Percentiles rank a stretch among this genome's conserved stretches.
Evolutionary conservation across 192 early-diverging fungal species (phyloP).

Genomic region (Podila minutissima): DNA sequence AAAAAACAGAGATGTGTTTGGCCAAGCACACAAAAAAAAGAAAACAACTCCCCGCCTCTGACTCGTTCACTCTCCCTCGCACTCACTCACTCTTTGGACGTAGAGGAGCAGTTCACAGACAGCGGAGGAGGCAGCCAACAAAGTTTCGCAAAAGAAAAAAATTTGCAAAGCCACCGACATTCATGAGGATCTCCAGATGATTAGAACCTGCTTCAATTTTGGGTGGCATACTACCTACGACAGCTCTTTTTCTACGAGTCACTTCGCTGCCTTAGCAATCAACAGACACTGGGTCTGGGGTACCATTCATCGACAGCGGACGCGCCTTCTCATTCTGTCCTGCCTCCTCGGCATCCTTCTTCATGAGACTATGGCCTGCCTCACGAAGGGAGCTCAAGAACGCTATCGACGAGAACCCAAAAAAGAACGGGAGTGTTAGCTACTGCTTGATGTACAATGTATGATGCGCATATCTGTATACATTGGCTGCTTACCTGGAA

Average conservation of each 20-base stretch:
- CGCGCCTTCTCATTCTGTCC: constrained; percentile 13
- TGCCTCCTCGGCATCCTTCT: constrained; percentile 6
- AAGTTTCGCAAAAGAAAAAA: no score
- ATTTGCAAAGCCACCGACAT: no score
- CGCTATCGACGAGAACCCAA: background rate
- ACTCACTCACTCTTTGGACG: no score
- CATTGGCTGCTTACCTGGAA: constrained; percentile 21
- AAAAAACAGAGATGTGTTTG: no score
- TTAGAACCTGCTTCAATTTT: background rate
- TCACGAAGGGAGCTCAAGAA: constrained; percentile 29
- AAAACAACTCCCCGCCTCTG: no score
- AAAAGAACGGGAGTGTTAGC: background rate
- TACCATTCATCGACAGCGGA: background rate
- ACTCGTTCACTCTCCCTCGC: no score
- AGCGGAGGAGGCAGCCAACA: no score
- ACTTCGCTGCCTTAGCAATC: constrained; percentile 1
- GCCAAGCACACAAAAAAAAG: no score
- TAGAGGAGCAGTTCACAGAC: no score
- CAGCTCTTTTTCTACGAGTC: background rate
- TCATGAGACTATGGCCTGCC: constrained; percentile 28
- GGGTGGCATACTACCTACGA: no score
- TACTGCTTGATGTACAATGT: background rate
- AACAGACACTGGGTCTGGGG: background rate
- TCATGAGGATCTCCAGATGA: no score
- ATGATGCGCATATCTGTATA: background rate